Conservation (phyloP, 352 stramenopile genomes). For the Phytophthora melonis region DNA sequence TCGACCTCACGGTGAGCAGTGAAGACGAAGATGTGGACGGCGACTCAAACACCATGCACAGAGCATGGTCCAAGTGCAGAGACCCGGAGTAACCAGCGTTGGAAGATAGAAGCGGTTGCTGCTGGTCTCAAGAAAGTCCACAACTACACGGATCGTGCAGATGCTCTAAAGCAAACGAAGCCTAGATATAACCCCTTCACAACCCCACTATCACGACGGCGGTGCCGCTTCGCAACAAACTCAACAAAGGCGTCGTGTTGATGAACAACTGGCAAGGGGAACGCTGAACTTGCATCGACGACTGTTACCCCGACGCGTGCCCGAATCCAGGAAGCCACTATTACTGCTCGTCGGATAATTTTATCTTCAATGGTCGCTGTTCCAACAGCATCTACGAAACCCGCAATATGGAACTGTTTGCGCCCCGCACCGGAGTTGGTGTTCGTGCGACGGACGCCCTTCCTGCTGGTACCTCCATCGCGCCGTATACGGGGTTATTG, state of each 20-base stretch:
- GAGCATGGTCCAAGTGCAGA: neutral
- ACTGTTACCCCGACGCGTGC: neutral
- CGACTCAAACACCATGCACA: neutral
- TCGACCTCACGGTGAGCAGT: neutral
- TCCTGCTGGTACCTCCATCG: neutral
- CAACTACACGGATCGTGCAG: neutral
- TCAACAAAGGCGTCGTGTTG: neutral
- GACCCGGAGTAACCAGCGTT: neutral
- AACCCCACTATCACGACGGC: neutral
- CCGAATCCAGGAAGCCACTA: neutral
- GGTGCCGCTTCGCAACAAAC: neutral
- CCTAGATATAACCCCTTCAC: neutral
- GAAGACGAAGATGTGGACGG: neutral
- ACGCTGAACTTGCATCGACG: neutral
- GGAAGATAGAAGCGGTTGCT: neutral
- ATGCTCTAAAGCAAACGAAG: neutral
- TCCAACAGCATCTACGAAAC: constrained; percentile 1
- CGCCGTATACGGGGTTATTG: neutral
- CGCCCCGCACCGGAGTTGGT: neutral
- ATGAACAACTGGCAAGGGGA: neutral
- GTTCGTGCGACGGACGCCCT: neutral
- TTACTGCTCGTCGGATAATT: neutral
- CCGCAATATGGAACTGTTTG: neutral
- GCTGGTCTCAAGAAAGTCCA: neutral
- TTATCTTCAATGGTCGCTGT: neutral